A percentile compares a stretch with the other conserved stretches of the same genome.
Conservation (phyloP, 2,329 filamentous ascomycete species). For the Ceratocystis ficicola region DNA sequence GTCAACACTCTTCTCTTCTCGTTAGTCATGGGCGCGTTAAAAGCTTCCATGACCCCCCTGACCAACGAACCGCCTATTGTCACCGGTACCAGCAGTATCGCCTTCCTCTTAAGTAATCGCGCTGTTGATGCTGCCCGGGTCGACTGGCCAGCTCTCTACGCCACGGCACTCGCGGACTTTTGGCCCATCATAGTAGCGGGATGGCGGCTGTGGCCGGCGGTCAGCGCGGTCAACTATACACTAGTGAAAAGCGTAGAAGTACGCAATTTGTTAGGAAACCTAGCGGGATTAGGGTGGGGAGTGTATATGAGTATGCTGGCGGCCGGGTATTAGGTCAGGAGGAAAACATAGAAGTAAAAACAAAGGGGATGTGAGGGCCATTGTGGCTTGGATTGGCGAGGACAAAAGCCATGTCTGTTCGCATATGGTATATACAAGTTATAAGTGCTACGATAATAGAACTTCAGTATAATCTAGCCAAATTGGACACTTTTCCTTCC, state of each 20-base stretch:
- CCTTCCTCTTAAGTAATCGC: constrained; percentile 30
- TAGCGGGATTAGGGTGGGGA: constrained; percentile 62
- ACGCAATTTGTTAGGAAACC: constrained; percentile 56
- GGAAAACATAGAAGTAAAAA: not conserved
- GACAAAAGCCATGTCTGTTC: too few species aligned
- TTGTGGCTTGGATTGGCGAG: too few species aligned
- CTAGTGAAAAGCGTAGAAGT: constrained; percentile 56
- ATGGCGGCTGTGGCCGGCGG: constrained; percentile 55
- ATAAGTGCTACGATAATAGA: too few species aligned
- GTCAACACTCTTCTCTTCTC: constrained; percentile 56
- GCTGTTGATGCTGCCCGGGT: constrained; percentile 37
- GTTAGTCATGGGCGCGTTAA: constrained; percentile 46
- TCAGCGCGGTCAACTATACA: constrained; percentile 59
- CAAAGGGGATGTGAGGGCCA: not conserved
- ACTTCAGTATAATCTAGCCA: too few species aligned
- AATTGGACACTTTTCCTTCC: too few species aligned
- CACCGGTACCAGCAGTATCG: constrained; percentile 27
- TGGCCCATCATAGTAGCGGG: constrained; percentile 54
- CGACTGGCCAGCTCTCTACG: constrained; percentile 35
- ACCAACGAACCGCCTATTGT: constrained; percentile 27
- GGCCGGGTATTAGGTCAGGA: not conserved
- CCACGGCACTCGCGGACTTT: constrained; percentile 43
- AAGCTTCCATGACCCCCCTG: constrained; percentile 35
- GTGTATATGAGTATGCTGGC: constrained; percentile 58
- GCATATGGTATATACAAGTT: too few species aligned